Percentiles rank a stretch among this genome's conserved stretches.
phyloP scores from a whole-genome alignment of 768 basidiomycete species.

The Agaricus subrufescens region DNA sequence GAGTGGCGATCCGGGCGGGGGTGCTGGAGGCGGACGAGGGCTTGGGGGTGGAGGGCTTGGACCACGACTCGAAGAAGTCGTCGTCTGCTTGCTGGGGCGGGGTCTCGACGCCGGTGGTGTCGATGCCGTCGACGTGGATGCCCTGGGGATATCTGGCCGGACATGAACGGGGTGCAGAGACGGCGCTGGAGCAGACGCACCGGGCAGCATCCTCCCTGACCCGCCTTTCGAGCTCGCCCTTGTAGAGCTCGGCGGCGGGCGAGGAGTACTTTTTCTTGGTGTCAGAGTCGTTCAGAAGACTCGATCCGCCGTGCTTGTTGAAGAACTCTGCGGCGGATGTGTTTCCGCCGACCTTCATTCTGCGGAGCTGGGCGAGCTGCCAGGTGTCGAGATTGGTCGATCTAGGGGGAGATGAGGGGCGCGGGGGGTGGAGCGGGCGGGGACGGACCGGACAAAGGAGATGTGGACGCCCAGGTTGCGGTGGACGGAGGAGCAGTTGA shows the following conservation, averaged over 20 bases:
- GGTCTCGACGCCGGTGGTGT: conserved; percentile 33
- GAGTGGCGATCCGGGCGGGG: conserved; percentile 38
- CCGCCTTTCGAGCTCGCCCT: conserved; percentile 80
- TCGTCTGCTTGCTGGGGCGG: conserved; percentile 54
- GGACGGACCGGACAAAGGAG: conserved; percentile 83
- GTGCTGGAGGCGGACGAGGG: conserved; percentile 43
- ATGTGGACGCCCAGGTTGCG: conserved; percentile 98
- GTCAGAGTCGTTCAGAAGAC: conserved; percentile 67
- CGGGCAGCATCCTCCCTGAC: conserved; percentile 70
- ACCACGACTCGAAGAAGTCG: conserved; percentile 97
- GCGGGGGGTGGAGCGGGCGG: not conserved
- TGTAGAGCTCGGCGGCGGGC: conserved; percentile 82
- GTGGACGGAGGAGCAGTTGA: conserved; percentile 94
- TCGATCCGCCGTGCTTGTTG: conserved; percentile 75
- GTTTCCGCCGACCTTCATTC: conserved; percentile 97
- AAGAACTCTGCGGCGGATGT: conserved; percentile 84
- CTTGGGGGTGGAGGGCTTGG: conserved; percentile 70
- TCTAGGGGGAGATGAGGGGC: conserved; percentile 32
- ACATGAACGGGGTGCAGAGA: conserved; percentile 1
- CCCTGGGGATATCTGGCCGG: conserved; percentile 64
- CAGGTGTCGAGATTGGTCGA: conserved; percentile 97
- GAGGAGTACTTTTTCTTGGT: conserved; percentile 88
- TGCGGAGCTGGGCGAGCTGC: conserved; percentile 86
- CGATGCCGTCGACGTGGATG: conserved; percentile 81
- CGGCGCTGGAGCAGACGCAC: conserved; percentile 33